These are phyloP conservation scores for Phaeotremella skinneri DNA, from an alignment of 768 basidiomycete species.

Conservation along the genomic window DNA sequence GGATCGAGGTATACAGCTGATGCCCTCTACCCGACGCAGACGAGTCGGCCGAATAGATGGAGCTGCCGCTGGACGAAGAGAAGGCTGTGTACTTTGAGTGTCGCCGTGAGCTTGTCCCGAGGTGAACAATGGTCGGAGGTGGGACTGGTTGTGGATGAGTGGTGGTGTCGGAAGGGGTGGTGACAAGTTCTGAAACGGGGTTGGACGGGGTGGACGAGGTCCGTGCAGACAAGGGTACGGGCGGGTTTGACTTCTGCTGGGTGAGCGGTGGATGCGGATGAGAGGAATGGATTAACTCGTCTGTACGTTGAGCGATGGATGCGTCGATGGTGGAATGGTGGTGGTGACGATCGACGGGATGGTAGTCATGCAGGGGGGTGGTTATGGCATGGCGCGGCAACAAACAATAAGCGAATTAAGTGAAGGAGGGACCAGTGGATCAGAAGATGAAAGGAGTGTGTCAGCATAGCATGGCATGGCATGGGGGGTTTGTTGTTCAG, in stretches of 20 bases:
- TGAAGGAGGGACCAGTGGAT: background rate
- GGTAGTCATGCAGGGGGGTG: too few relatives aligned
- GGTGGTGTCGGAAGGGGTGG: constrained; percentile 8
- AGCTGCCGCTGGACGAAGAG: constrained; percentile 24
- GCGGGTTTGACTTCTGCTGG: constrained; percentile 20
- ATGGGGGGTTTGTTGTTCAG: background rate
- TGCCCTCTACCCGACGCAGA: constrained; percentile 20
- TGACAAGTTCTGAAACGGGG: background rate
- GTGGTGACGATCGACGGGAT: constrained; percentile 1
- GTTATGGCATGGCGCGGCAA: too few relatives aligned
- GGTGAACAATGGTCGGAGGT: constrained; percentile 7
- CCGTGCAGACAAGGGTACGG: constrained; percentile 28
- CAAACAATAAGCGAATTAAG: too few relatives aligned
- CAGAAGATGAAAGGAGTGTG: background rate
- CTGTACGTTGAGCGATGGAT: background rate
- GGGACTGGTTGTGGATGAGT: constrained; percentile 16
- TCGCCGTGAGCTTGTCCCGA: constrained; percentile 10
- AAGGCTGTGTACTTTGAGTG: constrained; percentile 30
- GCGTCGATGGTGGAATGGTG: background rate
- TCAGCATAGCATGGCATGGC: background rate
- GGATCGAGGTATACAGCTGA: constrained; percentile 9
- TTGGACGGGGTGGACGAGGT: constrained; percentile 12
- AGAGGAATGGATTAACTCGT: constrained; percentile 7
- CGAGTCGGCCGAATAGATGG: constrained; percentile 27
- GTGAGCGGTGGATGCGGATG: background rate